phyloP scores from a whole-genome alignment of 495 filamentous ascomycete species.

The Tuber brumale region DNA sequence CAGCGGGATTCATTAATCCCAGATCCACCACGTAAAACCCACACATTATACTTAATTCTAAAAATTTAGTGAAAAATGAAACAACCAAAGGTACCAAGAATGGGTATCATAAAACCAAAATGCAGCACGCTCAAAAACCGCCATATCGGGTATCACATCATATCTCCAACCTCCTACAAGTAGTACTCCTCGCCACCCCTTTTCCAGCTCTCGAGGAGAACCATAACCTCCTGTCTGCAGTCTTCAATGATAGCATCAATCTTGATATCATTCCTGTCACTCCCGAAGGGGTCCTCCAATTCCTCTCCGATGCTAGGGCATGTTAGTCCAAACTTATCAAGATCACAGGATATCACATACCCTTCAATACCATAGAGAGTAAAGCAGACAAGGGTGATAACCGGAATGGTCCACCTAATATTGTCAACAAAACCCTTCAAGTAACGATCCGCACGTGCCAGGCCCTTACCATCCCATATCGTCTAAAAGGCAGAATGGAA shows the following conservation, averaged over 20 bases:
- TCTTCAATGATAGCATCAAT: constrained; percentile 71
- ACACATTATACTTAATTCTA: not conserved
- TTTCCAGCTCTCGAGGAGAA: constrained; percentile 60
- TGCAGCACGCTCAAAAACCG: not conserved
- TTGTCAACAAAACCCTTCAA: not conserved
- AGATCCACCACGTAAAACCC: not conserved
- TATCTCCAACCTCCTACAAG: constrained; percentile 3
- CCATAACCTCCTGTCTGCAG: constrained; percentile 56
- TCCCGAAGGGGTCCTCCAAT: constrained; percentile 70
- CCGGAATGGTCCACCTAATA: constrained; percentile 54
- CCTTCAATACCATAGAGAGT: constrained; percentile 68
- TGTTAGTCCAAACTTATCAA: not conserved
- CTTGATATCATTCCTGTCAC: constrained; percentile 70
- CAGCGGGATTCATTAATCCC: not conserved
- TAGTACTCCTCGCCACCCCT: constrained; percentile 40
- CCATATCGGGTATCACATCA: not conserved
- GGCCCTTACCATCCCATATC: constrained; percentile 55
- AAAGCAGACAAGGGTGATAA: constrained; percentile 62
- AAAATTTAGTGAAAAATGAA: no score
- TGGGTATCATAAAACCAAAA: not conserved
- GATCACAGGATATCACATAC: constrained; percentile 5
- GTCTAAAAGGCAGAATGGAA: constrained; percentile 67
- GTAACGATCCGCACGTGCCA: not conserved
- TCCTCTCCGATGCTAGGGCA: constrained; percentile 57
- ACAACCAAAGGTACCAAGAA: not conserved